phyloP scores from a whole-genome alignment of 192 early-diverging fungal genomes.

The Chytriomyces sp. region DNA sequence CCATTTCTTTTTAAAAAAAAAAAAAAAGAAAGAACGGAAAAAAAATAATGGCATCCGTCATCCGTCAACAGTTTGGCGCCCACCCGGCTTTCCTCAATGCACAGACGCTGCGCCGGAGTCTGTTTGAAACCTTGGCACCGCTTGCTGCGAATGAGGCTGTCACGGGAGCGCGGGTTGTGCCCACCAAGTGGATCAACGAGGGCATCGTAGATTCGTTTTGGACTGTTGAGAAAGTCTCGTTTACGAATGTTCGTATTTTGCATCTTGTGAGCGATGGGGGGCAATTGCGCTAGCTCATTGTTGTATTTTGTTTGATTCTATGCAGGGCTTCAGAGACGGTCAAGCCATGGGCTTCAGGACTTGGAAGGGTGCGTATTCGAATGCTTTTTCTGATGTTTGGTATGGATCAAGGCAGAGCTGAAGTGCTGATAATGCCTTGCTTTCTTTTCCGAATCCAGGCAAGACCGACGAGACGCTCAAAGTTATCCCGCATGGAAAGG shows the following conservation, averaged over 20 bases:
- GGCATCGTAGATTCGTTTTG: slow-evolving; percentile 17
- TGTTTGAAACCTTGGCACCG: slow-evolving; percentile 27
- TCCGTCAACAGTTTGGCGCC: slow-evolving; percentile 28
- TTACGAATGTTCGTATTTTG: slow-evolving; percentile 8
- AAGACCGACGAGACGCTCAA: not conserved
- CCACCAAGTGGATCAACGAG: slow-evolving; percentile 27
- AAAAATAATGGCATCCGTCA: slow-evolving; percentile 33
- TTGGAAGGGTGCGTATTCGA: slow-evolving; percentile 9
- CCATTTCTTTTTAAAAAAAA: slow-evolving; percentile 13
- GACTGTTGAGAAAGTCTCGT: slow-evolving; percentile 9
- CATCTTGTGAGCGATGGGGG: not conserved
- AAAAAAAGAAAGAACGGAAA: slow-evolving; percentile 19
- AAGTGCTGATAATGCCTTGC: not conserved
- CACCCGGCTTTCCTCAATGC: slow-evolving; percentile 36
- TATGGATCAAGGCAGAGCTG: not conserved
- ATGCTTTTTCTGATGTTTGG: not conserved
- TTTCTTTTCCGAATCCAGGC: not conserved
- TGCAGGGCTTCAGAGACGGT: slow-evolving; percentile 21
- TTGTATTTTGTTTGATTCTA: not conserved
- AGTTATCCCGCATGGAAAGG: slow-evolving; percentile 4
- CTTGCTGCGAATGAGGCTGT: slow-evolving; percentile 14
- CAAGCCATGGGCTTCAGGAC: slow-evolving; percentile 4
- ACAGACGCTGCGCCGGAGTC: slow-evolving; percentile 23
- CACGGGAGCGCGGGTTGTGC: slow-evolving; percentile 17
- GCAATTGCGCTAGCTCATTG: not conserved